Evolutionary conservation across 2,329 filamentous ascomycete species (phyloP).

Genomic region (Herpotrichia juniperi): DNA sequence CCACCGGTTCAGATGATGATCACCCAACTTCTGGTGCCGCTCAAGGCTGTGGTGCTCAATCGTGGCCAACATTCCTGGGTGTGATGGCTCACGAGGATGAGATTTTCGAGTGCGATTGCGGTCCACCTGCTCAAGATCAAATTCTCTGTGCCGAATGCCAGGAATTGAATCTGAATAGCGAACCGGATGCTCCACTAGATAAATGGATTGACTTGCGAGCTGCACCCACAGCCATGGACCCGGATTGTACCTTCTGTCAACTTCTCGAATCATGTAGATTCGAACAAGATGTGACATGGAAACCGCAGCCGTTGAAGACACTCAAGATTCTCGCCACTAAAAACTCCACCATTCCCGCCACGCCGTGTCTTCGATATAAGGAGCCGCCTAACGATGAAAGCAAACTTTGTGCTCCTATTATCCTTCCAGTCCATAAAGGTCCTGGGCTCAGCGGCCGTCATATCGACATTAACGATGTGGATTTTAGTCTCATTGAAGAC

Average conservation of each 20-base stretch:
- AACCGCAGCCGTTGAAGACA: no score
- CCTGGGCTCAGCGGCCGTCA: no score
- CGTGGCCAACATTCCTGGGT: not conserved
- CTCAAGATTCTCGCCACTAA: no score
- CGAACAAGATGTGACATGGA: no score
- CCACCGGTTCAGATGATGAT: no score
- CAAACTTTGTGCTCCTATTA: no score
- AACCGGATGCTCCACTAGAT: not conserved
- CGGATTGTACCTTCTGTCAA: not conserved
- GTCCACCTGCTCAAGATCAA: not conserved
- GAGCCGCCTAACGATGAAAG: no score
- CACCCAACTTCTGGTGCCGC: no score
- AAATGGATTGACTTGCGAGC: not conserved
- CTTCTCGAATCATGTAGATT: not conserved
- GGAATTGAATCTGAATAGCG: not conserved
- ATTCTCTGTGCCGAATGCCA: not conserved
- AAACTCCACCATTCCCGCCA: no score
- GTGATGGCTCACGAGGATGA: not conserved
- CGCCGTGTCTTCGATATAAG: no score
- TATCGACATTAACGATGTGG: not conserved
- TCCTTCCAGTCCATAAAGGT: no score
- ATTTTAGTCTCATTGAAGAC: not conserved
- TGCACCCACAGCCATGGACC: not conserved
- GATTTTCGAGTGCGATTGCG: not conserved
- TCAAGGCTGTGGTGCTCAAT: no score